Conservation (phyloP, 176 grass and related monocot species). For the Cymbopogon citratus region DNA sequence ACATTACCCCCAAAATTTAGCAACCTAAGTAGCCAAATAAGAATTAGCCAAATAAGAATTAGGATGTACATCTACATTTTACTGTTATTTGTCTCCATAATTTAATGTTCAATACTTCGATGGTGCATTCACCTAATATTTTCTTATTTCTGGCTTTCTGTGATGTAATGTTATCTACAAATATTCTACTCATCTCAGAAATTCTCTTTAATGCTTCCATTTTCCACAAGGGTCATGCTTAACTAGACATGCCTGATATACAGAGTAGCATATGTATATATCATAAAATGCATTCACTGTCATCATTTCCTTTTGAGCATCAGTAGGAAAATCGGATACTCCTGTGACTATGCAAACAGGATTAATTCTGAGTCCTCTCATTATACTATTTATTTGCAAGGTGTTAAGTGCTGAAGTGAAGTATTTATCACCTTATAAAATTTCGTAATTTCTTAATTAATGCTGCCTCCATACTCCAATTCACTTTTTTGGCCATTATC, state of each 20-base stretch:
- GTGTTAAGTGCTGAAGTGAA: not conserved
- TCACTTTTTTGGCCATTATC: not conserved
- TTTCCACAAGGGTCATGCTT: not conserved
- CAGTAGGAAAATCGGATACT: not conserved
- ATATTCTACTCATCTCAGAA: not conserved
- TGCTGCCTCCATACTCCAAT: not conserved
- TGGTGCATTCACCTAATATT: constrained; percentile 15
- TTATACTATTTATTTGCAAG: constrained; percentile 1
- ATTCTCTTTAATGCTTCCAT: not conserved
- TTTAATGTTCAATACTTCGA: not conserved
- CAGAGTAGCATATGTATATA: not conserved
- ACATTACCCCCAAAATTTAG: not conserved
- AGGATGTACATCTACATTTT: constrained; percentile 5
- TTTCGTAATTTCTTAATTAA: not conserved
- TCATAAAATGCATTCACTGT: not conserved
- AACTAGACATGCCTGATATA: not conserved
- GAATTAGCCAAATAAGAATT: not conserved
- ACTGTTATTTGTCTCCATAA: not conserved
- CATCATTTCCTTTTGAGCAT: not conserved
- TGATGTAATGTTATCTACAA: not conserved
- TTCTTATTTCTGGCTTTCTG: not conserved
- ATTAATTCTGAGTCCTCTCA: constrained; percentile 8
- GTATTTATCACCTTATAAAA: not conserved
- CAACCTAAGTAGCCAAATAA: constrained; percentile 2
- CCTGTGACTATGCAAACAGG: not conserved